Percentiles rank a stretch among this genome's conserved stretches.
phyloP scores from a whole-genome alignment of 805 yeast species.

The Candida bentonensis region DNA sequence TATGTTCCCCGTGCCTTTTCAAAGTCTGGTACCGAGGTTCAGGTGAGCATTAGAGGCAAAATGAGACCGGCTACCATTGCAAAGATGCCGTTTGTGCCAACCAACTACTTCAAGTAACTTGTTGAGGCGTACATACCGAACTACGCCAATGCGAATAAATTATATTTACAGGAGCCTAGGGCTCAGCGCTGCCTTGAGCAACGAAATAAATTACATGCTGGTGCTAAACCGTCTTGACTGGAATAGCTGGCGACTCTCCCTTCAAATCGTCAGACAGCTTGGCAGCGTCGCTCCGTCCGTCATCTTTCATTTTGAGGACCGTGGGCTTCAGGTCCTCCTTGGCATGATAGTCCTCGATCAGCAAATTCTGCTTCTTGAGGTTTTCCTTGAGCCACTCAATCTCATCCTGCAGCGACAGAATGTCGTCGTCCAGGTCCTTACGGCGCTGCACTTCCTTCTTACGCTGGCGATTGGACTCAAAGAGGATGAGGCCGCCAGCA shows the following conservation, averaged over 20 bases:
- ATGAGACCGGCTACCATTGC: constrained; percentile 59
- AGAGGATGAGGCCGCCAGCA: constrained; percentile 62
- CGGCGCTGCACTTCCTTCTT: constrained; percentile 47
- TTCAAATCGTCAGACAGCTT: neutral
- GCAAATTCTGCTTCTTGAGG: constrained; percentile 20
- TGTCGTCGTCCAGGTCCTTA: constrained; percentile 60
- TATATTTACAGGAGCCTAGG: too few species aligned
- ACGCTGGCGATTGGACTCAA: constrained; percentile 55
- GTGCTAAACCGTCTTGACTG: too few species aligned
- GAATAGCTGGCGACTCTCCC: constrained; percentile 18
- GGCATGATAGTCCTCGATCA: constrained; percentile 35
- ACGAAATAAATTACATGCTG: too few species aligned
- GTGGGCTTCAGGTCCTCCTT: constrained; percentile 34
- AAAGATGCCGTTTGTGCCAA: constrained; percentile 73
- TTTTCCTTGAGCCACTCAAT: constrained; percentile 38
- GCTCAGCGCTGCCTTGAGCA: too few species aligned
- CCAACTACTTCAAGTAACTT: constrained; percentile 47
- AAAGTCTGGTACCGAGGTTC: constrained; percentile 60
- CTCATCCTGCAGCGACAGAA: constrained; percentile 54
- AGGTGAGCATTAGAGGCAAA: constrained; percentile 75
- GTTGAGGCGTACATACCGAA: too few species aligned
- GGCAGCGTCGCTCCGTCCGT: constrained; percentile 2
- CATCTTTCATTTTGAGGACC: constrained; percentile 22
- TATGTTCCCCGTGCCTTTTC: constrained; percentile 58
- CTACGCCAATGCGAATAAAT: too few species aligned